Base-by-base conservation (phyloP, 768 basidiomycete species). In the Termitomyces sp. region DNA sequence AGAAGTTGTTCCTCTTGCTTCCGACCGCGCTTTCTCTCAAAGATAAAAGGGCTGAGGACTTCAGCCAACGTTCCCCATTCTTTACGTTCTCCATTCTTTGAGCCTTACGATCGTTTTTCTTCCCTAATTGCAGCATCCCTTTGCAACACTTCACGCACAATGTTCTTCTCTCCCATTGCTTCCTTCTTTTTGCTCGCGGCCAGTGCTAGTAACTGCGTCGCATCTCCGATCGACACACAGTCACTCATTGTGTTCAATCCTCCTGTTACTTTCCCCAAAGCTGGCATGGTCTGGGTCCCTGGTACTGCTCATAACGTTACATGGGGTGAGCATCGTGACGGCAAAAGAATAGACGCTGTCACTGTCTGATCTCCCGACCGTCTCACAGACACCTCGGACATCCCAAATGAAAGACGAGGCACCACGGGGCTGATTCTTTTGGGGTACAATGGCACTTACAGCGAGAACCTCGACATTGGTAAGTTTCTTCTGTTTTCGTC, bases 381-480 rank as follows among this genome's bases (percentile, higher is more conserved):
- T 35, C 24, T 53, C 62, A 22, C 52, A 74, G 72, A 56, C 3
- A 76, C 67, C 4, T 3, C 12, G 20, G 57, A 72, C 44, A 67
- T 86, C 53, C 84, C 84, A 16, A 4, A 51, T 0, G 72, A 75
- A 40, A 70, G 71, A 28, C 39, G 57, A 55, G 69, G 73, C 62
- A 68, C 71, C 35, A 73, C 68, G 4, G 74, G 83, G 20, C 28
- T 66, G 32, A 62, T 85, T 45, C 55, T 84, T 8, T 73, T 87
- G 52, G 85, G 84, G 18, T 70, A 69, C 62, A 20, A 60, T 7
- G 55, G 62, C 13, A 64, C 66, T 50, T 55, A 68, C 38, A 81
- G 77, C 57, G 84, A 86, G 63, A 76, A 85, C 64, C 67, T 85
- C 66, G 75, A 85, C 57, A 70, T 73, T 28, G 7, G 84, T 83